Base-by-base conservation (phyloP, 2,329 filamentous ascomycete genomes). In the Aspergillus fischeri region DNA sequence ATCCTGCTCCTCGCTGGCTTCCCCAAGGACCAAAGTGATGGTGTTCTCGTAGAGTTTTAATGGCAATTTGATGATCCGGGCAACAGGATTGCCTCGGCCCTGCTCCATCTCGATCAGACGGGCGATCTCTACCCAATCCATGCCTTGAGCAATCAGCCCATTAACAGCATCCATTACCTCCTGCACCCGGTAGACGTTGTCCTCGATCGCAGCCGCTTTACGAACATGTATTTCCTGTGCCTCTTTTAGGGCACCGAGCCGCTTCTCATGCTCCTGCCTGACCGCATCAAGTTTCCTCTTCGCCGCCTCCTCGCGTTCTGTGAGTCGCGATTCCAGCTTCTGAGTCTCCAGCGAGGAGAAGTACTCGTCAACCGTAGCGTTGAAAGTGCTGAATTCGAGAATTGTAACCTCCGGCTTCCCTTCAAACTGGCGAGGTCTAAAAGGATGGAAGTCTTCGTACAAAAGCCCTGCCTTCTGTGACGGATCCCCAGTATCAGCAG, bases 291-390 rank as follows among this genome's bases (percentile, higher is more conserved):
- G 80, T 72, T 95, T 96, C 67, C 85, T 86, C 74, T 88, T 90
- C 3, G 94, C 94, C 3, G 83, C 81, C 21, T 88, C 86, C 73
- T 99, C 92, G 51, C 88, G 85, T 72, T 97, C 93, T 3, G 85
- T 86, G 4, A 97, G 77, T 53, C 86, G 84, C 1, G 91, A 95
- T 72, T 96, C 89, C 1, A 97, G 81, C 70, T 91, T 96, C 71
- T 97, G 93, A 0, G 92, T 91, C 75, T 99, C 94, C 27, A 97
- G 85, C 0, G 93, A 97, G 0, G 94, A 97, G 73, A 96, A 97
- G 77, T 97, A 99, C 64, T 96, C 91, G 70, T 99, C 94, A 0
- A 96, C 92, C 0, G 92, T 94, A 69, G 89, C 89, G 73, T 97
- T 97, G 79, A 95, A 97, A 9, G 87, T 89, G 6, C 91, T 83